Percentiles rank a stretch among this genome's conserved stretches.
phyloP scores from a whole-genome alignment of 345 rosid genomes.

The Sonneratia alba region DNA sequence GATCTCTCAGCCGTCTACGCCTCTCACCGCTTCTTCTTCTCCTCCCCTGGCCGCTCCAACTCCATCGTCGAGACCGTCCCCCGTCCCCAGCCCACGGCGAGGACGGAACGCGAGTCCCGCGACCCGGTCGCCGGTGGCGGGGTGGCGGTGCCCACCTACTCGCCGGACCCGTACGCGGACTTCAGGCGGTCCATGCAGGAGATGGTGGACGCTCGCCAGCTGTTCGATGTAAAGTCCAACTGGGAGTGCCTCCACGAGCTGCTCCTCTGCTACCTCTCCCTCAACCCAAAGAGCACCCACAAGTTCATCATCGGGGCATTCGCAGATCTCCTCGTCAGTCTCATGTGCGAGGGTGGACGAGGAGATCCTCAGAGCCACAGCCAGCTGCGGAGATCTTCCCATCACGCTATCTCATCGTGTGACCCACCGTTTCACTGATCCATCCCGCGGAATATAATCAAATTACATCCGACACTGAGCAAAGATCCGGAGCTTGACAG shows the following conservation, averaged over 20 bases:
- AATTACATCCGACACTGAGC: neutral
- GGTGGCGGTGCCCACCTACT: conserved; percentile 53
- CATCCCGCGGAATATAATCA: neutral
- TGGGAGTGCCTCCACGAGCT: conserved; percentile 81
- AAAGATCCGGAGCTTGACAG: too few species aligned
- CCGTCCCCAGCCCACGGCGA: conserved; percentile 14
- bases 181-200: conserved; percentile 92
- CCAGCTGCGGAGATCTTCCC: neutral
- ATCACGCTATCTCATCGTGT: neutral
- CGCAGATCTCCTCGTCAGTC: conserved; percentile 61
- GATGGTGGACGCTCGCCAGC: conserved; percentile 73
- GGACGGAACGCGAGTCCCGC: neutral
- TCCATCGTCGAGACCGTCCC: conserved; percentile 63
- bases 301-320: conserved; percentile 67
- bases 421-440: neutral
- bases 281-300: conserved; percentile 63
- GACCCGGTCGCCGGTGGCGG: conserved; percentile 22
- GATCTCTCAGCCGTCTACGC: conserved; percentile 65
- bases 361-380: neutral
- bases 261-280: conserved; percentile 51
- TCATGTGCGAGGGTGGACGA: conserved; percentile 28
- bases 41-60: conserved; percentile 83
- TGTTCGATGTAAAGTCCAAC: conserved; percentile 41
- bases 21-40: conserved; percentile 83
- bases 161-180: conserved; percentile 79